A percentile compares a stretch with the other conserved stretches of the same genome.
These are phyloP conservation scores for Dendryphion nanum DNA, from an alignment of 2,329 filamentous ascomycete genomes.

Conservation along the genomic window DNA sequence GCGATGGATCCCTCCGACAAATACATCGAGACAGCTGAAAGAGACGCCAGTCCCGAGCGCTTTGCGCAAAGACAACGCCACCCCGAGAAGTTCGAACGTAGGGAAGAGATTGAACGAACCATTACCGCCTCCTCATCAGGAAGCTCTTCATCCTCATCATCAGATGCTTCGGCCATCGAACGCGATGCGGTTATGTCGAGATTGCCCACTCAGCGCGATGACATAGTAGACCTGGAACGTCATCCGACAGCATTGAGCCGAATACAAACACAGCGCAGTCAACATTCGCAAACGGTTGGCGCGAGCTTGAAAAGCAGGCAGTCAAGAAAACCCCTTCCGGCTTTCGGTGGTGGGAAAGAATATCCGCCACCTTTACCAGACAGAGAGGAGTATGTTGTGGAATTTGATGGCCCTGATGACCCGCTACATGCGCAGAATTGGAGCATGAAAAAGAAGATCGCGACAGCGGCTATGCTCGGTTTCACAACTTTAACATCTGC, in stretches of 20 bases:
- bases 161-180: constrained; percentile 38
- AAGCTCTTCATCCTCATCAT: constrained; percentile 45
- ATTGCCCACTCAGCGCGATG: constrained; percentile 62
- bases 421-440: constrained; percentile 88
- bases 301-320: constrained; percentile 47
- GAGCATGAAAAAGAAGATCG: constrained; percentile 73
- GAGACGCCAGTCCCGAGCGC: constrained; percentile 50
- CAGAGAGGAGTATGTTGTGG: constrained; percentile 76
- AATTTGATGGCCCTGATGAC: constrained; percentile 79
- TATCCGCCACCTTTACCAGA: constrained; percentile 70
- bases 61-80: constrained; percentile 33
- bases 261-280: constrained; percentile 68
- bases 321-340: constrained; percentile 59
- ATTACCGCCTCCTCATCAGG: constrained; percentile 49
- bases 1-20: constrained; percentile 55
- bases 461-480: constrained; percentile 66
- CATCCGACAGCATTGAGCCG: constrained; percentile 68
- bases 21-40: constrained; percentile 55
- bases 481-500: constrained; percentile 68
- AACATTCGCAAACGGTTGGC: constrained; percentile 73
- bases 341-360: constrained; percentile 71
- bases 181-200: constrained; percentile 54
- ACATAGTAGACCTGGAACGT: constrained; percentile 55
- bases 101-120: constrained; percentile 57
- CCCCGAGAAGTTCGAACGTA: constrained; percentile 38